Evolutionary conservation across 1,139 yeast genomes (phyloP).

Genomic region (Candida freyschussii): DNA sequence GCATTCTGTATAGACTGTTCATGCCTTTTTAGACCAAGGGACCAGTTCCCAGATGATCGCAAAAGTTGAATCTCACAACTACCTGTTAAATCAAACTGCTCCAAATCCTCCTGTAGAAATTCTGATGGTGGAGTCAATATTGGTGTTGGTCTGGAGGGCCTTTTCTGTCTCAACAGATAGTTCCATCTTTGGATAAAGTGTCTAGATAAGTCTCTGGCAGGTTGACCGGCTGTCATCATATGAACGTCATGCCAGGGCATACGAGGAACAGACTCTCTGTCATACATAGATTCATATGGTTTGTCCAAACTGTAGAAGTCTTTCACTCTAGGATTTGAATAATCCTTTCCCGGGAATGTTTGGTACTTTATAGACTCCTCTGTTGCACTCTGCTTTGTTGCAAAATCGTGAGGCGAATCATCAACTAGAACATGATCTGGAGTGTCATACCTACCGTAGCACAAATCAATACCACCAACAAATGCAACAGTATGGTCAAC

Average conservation of each 20-base stretch:
- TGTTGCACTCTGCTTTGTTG: slow-evolving; percentile 18
- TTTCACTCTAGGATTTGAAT: slow-evolving; percentile 89
- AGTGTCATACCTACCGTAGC: slow-evolving; percentile 94
- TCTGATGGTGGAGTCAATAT: slow-evolving; percentile 90
- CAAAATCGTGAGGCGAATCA: slow-evolving; percentile 46
- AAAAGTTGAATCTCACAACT: slow-evolving; percentile 89
- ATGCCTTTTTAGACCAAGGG: slow-evolving; percentile 76
- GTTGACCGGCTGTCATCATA: slow-evolving; percentile 93
- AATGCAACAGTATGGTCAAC: slow-evolving; percentile 87
- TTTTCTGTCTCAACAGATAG: slow-evolving; percentile 81
- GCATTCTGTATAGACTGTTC: slow-evolving; percentile 94
- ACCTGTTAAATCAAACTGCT: slow-evolving; percentile 44
- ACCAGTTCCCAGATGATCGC: slow-evolving; percentile 91
- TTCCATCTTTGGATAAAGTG: slow-evolving; percentile 99
- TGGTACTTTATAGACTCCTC: slow-evolving; percentile 45
- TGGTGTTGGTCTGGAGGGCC: slow-evolving; percentile 94
- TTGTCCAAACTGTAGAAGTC: slow-evolving; percentile 78
- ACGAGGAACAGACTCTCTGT: slow-evolving; percentile 73
- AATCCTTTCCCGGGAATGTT: slow-evolving; percentile 94
- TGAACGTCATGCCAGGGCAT: slow-evolving; percentile 99
- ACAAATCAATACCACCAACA: slow-evolving; percentile 91
- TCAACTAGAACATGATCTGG: slow-evolving; percentile 91
- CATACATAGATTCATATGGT: slow-evolving; percentile 92
- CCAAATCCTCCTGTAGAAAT: slow-evolving; percentile 66
- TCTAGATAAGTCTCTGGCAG: slow-evolving; percentile 87